phyloP scores from a whole-genome alignment of 176 grass and related monocot species.

The Rhynchospora pubera region DNA sequence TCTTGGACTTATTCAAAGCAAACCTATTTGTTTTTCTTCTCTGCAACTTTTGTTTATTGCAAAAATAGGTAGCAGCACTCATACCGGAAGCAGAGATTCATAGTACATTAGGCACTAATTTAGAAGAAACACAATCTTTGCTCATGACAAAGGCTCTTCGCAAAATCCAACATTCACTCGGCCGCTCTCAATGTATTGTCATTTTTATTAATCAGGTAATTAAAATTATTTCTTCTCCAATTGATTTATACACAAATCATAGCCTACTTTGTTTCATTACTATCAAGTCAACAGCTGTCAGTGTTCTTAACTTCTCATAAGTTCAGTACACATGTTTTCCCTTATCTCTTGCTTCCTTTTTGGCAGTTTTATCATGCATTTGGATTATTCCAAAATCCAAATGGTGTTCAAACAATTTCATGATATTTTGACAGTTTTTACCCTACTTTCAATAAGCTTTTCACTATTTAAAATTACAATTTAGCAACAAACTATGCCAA shows the following conservation, averaged over 20 bases:
- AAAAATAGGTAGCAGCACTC: conserved; percentile 95
- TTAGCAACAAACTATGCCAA: neutral
- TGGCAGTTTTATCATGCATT: neutral
- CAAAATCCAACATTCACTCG: conserved; percentile 79
- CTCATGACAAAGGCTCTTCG: conserved; percentile 84
- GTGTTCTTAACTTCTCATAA: neutral
- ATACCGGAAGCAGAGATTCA: conserved; percentile 73
- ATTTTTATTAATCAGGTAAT: conserved; percentile 95
- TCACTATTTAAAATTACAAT: neutral
- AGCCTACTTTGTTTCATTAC: neutral
- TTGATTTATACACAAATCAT: neutral
- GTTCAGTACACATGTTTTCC: neutral
- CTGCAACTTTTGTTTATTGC: conserved; percentile 21
- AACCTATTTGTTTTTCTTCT: neutral
- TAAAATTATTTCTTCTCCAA: conserved; percentile 3
- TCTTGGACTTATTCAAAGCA: neutral
- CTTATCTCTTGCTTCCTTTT: neutral
- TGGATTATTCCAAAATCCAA: neutral
- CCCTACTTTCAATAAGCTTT: neutral
- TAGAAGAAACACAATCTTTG: conserved; percentile 53
- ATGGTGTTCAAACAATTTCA: too few species aligned
- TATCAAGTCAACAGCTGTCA: too few species aligned
- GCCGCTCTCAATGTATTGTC: conserved; percentile 61
- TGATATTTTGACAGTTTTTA: neutral
- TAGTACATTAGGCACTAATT: conserved; percentile 42